Percentiles rank a stretch among this genome's conserved stretches.
These are phyloP conservation scores for Hypoxylon fuscum DNA, from an alignment of 495 filamentous ascomycete species.

Conservation along the genomic window DNA sequence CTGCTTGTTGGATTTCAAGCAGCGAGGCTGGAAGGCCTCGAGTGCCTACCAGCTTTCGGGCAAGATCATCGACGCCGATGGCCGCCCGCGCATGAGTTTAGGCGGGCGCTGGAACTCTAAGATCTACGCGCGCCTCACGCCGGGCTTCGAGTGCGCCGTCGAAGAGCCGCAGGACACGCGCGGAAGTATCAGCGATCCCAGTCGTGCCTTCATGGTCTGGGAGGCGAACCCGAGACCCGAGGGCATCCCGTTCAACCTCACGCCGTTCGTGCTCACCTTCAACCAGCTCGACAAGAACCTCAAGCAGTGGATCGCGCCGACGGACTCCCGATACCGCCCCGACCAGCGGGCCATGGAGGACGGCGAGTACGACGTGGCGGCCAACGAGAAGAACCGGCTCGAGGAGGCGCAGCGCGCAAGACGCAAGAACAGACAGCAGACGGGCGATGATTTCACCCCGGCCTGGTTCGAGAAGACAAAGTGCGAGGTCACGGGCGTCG, in stretches of 20 bases:
- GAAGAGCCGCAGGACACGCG: slow-evolving; percentile 63
- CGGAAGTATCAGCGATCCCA: slow-evolving; percentile 60
- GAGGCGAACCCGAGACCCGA: slow-evolving; percentile 81
- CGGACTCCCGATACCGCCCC: slow-evolving; percentile 87
- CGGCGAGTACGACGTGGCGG: slow-evolving; percentile 91
- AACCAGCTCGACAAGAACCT: slow-evolving; percentile 86
- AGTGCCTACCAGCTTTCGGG: slow-evolving; percentile 88
- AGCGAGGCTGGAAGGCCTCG: slow-evolving; percentile 91
- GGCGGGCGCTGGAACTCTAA: slow-evolving; percentile 98
- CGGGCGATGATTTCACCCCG: slow-evolving; percentile 82
- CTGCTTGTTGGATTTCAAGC: slow-evolving; percentile 93
- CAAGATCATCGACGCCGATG: slow-evolving; percentile 78
- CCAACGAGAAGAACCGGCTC: slow-evolving; percentile 91
- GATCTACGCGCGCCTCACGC: slow-evolving; percentile 91
- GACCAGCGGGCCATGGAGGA: slow-evolving; percentile 99
- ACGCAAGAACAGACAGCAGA: slow-evolving; percentile 74
- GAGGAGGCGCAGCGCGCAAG: slow-evolving; percentile 92
- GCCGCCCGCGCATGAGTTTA: slow-evolving; percentile 82
- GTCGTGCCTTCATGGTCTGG: slow-evolving; percentile 90
- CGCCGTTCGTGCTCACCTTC: slow-evolving; percentile 92
- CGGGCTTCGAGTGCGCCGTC: slow-evolving; percentile 80
- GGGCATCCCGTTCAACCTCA: slow-evolving; percentile 95
- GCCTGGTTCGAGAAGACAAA: slow-evolving; percentile 81
- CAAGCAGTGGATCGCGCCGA: slow-evolving; percentile 79
- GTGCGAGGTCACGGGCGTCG: slow-evolving; percentile 84